Evolutionary conservation across 1,284 basidiomycete genomes (phyloP).

Genomic region (Ganoderma meredithae): DNA sequence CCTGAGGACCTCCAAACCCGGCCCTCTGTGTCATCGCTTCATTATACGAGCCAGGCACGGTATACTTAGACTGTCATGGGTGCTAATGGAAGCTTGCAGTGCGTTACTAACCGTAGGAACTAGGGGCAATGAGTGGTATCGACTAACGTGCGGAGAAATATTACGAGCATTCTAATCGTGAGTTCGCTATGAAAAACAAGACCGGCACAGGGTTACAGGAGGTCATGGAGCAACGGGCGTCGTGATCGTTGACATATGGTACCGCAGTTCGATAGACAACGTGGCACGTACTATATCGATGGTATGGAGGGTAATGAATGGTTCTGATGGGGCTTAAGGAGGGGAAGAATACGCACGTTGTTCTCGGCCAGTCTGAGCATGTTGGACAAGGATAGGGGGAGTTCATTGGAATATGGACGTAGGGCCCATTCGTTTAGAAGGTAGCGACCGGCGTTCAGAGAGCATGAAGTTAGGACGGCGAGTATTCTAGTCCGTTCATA

Average conservation of each 20-base stretch:
- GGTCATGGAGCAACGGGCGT: neutral
- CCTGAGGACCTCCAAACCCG: neutral
- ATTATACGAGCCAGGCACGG: too few relatives aligned
- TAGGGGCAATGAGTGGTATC: neutral
- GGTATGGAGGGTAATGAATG: neutral
- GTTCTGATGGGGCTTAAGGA: neutral
- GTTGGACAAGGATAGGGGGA: neutral
- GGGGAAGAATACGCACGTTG: neutral
- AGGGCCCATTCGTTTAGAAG: neutral
- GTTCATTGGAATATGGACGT: neutral
- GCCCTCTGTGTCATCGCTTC: neutral
- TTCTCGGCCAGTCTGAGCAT: neutral
- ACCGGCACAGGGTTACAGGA: neutral
- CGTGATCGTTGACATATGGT: neutral
- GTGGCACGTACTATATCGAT: neutral
- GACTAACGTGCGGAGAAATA: neutral
- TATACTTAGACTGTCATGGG: neutral
- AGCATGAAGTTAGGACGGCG: neutral
- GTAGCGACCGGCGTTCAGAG: neutral
- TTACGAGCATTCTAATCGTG: constrained; percentile 2
- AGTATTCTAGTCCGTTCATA: neutral
- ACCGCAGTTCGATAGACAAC: neutral
- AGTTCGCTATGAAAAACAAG: neutral
- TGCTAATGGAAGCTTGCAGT: neutral
- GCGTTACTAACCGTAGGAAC: neutral